phyloP scores from a whole-genome alignment of 1,284 basidiomycete species.

The Irpex sp. region DNA sequence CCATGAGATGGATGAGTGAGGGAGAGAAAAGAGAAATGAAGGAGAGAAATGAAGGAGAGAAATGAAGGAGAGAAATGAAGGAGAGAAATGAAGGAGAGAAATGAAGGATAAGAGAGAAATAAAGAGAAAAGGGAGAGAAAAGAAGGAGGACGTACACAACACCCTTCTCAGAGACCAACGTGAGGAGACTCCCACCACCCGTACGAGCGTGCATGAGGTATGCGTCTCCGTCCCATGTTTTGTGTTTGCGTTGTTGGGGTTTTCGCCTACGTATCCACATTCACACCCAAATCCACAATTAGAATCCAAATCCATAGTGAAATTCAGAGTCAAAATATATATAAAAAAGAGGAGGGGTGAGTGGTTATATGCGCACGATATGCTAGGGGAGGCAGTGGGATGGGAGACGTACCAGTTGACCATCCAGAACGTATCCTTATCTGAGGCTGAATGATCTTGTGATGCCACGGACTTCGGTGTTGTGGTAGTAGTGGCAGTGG shows the following conservation, averaged over 20 bases:
- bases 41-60: no score
- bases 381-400: not conserved
- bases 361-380: not conserved
- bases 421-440: constrained; percentile 40
- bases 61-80: no score
- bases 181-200: constrained; percentile 41
- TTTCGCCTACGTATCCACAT: constrained; percentile 56
- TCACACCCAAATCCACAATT: no score
- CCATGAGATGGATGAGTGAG: no score
- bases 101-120: constrained; percentile 3
- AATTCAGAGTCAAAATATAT: no score
- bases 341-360: no score
- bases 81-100: no score
- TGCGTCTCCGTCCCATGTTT: constrained; percentile 85
- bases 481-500: no score
- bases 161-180: constrained; percentile 66
- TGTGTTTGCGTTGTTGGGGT: constrained; percentile 76
- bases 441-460: no score
- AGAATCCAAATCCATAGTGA: no score
- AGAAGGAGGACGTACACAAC: constrained; percentile 46
- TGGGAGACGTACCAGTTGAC: constrained; percentile 62
- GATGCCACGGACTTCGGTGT: no score
- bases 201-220: constrained; percentile 42
- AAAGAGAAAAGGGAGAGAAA: not conserved
- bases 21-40: no score